A percentile compares a stretch with the other conserved stretches of the same genome.
Evolutionary conservation across 2,329 filamentous ascomycete species (phyloP).

Genomic region (Helminthosporium solani): DNA sequence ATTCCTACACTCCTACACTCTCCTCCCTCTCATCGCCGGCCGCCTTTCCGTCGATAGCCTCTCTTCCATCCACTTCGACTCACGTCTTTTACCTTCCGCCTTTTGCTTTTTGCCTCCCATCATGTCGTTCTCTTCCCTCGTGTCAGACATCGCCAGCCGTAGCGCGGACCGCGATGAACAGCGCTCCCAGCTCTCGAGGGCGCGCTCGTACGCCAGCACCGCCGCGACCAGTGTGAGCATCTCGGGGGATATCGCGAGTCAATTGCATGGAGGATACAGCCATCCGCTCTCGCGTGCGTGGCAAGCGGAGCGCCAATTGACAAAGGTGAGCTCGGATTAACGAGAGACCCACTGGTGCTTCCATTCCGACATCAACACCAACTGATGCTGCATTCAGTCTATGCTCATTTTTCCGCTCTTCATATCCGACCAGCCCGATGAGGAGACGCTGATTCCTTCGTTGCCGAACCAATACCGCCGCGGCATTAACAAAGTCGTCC

Average conservation of each 20-base stretch:
- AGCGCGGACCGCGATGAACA: conserved; percentile 46
- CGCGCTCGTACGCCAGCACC: conserved; percentile 53
- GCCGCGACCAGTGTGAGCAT: conserved; percentile 56
- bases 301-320: conserved; percentile 56
- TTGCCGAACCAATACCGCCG: conserved; percentile 87
- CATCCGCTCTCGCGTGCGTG: conserved; percentile 53
- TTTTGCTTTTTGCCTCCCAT: too few species aligned
- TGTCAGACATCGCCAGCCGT: conserved; percentile 54
- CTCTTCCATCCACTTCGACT: background rate
- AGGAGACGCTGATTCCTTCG: conserved; percentile 86
- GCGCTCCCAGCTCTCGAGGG: conserved; percentile 50
- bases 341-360: too few species aligned
- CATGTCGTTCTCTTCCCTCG: conserved; percentile 56
- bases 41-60: conserved; percentile 1
- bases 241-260: conserved; percentile 52
- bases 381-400: conserved; percentile 58
- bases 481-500: conserved; percentile 80
- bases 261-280: conserved; percentile 55
- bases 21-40: conserved; percentile 2
- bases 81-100: conserved; percentile 1
- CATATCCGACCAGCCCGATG: conserved; percentile 89
- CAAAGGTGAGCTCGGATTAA: conserved; percentile 45
- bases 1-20: background rate
- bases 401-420: conserved; percentile 99
- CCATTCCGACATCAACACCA: background rate